Conservation (phyloP, 2,329 filamentous ascomycete genomes). For the Phaeosphaeriaceae sp. region DNA sequence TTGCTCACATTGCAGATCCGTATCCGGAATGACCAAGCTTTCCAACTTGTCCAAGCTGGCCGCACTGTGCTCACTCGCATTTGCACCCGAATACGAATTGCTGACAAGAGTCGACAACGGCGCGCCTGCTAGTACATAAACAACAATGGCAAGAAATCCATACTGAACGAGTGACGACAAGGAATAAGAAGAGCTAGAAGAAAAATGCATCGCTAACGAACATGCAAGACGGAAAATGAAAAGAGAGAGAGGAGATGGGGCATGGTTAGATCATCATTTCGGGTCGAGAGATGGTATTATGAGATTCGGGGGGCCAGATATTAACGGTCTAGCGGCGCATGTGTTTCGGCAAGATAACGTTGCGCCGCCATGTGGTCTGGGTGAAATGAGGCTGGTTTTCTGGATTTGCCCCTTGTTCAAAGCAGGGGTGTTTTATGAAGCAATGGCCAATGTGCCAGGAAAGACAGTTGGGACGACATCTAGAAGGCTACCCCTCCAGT, state of each 20-base stretch:
- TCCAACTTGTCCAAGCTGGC: constrained; percentile 39
- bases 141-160: constrained; percentile 33
- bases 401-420: background rate
- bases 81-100: background rate
- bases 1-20: constrained; percentile 45
- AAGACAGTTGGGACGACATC: no score
- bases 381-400: background rate
- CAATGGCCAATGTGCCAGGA: background rate
- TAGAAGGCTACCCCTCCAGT: no score
- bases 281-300: background rate
- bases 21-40: constrained; percentile 49
- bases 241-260: background rate
- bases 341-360: constrained; percentile 4
- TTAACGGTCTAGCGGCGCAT: constrained; percentile 2
- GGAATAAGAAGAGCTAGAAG: constrained; percentile 18
- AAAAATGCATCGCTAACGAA: constrained; percentile 1
- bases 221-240: background rate
- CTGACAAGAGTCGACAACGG: constrained; percentile 28
- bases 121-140: constrained; percentile 46
- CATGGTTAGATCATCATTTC: background rate
- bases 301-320: background rate
- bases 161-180: constrained; percentile 40
- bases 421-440: background rate
- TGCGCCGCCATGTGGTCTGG: background rate
- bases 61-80: constrained; percentile 7